Conservation (phyloP, 2,329 filamentous ascomycete species). For the Hypoxylon sp. region DNA sequence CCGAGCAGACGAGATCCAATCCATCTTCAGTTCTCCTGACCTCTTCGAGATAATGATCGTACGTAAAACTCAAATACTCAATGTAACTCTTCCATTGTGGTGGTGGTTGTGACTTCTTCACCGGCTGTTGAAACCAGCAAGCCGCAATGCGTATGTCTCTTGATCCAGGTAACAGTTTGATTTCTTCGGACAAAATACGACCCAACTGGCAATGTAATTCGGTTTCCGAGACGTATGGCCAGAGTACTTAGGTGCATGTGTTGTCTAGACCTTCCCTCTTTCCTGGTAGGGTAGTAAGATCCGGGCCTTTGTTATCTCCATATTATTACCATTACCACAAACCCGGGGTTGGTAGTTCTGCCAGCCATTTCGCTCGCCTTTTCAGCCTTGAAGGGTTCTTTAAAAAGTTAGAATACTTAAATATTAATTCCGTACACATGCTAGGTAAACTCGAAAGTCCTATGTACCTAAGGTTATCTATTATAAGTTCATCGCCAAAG, state of each 20-base stretch:
- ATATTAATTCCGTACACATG: background rate
- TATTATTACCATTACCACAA: conserved; percentile 37
- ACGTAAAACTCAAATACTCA: conserved; percentile 43
- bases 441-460: conserved; percentile 1
- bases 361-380: background rate
- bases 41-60: conserved; percentile 37
- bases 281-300: conserved; percentile 40
- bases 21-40: conserved; percentile 28
- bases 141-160: conserved; percentile 17
- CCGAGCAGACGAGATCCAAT: conserved; percentile 36
- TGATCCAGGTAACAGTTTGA: conserved; percentile 3
- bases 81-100: conserved; percentile 35
- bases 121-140: conserved; percentile 20
- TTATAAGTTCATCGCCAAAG: background rate
- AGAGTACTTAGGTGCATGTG: conserved; percentile 1
- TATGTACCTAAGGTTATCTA: background rate
- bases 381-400: background rate
- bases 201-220: conserved; percentile 18
- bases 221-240: conserved; percentile 3
- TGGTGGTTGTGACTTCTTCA: conserved; percentile 14
- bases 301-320: conserved; percentile 41
- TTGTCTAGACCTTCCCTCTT: conserved; percentile 26
- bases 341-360: conserved; percentile 18
- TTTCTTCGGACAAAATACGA: conserved; percentile 30
- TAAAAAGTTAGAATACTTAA: background rate